Conservation (phyloP, 2,329 filamentous ascomycete species). For the Sporothrix humicola region DNA sequence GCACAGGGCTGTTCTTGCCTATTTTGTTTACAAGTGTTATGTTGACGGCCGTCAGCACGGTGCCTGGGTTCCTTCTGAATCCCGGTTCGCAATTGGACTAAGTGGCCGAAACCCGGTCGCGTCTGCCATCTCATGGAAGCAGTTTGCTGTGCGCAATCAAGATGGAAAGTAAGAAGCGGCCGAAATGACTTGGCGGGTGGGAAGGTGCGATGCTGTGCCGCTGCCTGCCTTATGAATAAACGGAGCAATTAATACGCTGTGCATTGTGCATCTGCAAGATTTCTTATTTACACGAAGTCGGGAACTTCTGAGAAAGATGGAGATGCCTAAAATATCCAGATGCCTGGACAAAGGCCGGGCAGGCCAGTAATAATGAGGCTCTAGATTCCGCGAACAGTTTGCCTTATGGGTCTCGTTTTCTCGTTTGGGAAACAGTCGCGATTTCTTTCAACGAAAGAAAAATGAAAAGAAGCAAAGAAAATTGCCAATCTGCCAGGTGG, state of each 20-base stretch:
- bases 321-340: background rate
- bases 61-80: background rate
- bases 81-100: background rate
- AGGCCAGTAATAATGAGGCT: too few species aligned
- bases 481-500: constrained; percentile 8
- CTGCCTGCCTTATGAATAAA: background rate
- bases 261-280: too few species aligned
- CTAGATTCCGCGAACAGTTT: too few species aligned
- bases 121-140: background rate
- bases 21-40: background rate
- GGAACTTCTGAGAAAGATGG: background rate
- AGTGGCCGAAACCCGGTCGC: constrained; percentile 22
- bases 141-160: background rate
- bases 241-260: too few species aligned
- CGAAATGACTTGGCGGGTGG: background rate
- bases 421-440: background rate
- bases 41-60: constrained; percentile 19
- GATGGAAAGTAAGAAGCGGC: constrained; percentile 15
- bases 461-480: background rate
- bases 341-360: too few species aligned
- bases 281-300: too few species aligned
- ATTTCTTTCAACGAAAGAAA: background rate
- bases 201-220: background rate
- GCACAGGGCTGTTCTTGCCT: background rate
- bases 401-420: background rate